phyloP scores from a whole-genome alignment of 1,284 basidiomycete genomes.

The Austroboletus niveus region DNA sequence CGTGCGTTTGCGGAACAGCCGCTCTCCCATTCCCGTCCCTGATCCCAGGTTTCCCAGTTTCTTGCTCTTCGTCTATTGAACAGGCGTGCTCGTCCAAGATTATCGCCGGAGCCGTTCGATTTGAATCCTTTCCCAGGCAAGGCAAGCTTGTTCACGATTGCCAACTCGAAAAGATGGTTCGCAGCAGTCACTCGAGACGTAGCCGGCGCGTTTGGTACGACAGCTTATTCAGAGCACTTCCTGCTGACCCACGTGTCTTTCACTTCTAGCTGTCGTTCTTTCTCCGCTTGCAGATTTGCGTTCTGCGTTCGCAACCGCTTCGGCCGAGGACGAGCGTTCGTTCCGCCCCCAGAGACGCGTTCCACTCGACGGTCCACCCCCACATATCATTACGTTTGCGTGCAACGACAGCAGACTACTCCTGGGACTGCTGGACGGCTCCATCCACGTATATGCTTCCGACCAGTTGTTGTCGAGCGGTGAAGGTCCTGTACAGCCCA shows the following conservation, averaged over 20 bases:
- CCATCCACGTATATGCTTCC: slow-evolving; percentile 58
- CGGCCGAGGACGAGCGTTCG: slow-evolving; percentile 37
- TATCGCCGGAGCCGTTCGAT: slow-evolving; percentile 52
- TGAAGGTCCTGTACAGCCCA: slow-evolving; percentile 41
- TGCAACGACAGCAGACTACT: slow-evolving; percentile 57
- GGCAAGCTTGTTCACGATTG: slow-evolving; percentile 50
- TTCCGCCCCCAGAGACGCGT: slow-evolving; percentile 52
- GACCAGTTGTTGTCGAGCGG: slow-evolving; percentile 46
- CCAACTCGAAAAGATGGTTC: slow-evolving; percentile 65
- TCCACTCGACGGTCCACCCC: slow-evolving; percentile 41
- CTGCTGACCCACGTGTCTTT: neutral
- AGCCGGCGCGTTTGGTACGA: slow-evolving; percentile 39
- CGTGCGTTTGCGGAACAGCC: slow-evolving; percentile 29
- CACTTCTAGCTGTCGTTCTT: slow-evolving; percentile 48
- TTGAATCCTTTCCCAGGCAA: slow-evolving; percentile 41
- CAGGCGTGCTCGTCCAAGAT: slow-evolving; percentile 58
- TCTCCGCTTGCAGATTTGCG: slow-evolving; percentile 59
- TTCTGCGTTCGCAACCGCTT: slow-evolving; percentile 41
- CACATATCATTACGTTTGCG: slow-evolving; percentile 54
- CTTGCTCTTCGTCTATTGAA: slow-evolving; percentile 48
- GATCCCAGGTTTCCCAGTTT: slow-evolving; percentile 36
- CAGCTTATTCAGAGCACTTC: neutral
- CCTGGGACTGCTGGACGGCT: slow-evolving; percentile 57
- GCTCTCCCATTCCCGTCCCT: neutral
- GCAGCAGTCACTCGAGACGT: slow-evolving; percentile 49